Conservation (phyloP, 306 rosid genomes). For the Herpetospermum pedunculosum region DNA sequence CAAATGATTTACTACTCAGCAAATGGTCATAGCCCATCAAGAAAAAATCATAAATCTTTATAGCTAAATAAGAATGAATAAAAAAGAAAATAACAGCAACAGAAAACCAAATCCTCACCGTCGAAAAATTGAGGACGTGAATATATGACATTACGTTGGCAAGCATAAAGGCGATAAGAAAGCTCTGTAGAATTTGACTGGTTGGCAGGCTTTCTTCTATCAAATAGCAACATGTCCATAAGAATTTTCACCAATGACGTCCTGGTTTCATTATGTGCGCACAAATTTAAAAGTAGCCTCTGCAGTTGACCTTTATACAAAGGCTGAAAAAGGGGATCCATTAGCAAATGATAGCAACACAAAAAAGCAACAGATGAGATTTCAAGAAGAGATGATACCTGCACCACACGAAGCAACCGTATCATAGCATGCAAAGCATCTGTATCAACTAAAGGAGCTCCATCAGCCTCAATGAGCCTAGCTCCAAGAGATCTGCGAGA, state of each 20-base stretch:
- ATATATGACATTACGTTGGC: constrained; percentile 81
- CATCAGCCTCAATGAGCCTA: constrained; percentile 87
- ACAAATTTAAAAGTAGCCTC: constrained; percentile 87
- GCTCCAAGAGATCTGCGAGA: constrained; percentile 70
- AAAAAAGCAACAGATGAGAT: constrained; percentile 3
- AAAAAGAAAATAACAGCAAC: not conserved
- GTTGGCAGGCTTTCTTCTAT: constrained; percentile 46
- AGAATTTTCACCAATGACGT: constrained; percentile 70
- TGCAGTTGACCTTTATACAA: constrained; percentile 90
- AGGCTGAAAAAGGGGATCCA: constrained; percentile 49
- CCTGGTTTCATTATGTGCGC: constrained; percentile 80
- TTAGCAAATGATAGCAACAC: constrained; percentile 6
- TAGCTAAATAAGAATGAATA: not conserved
- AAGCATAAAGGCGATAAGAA: constrained; percentile 74
- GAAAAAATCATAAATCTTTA: not conserved
- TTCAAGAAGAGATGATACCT: constrained; percentile 31
- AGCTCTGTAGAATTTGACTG: constrained; percentile 36
- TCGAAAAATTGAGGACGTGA: constrained; percentile 84
- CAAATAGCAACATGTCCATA: constrained; percentile 78
- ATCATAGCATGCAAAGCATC: constrained; percentile 77
- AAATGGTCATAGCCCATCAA: not conserved
- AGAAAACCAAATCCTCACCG: constrained; percentile 38
- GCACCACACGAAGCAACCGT: constrained; percentile 82
- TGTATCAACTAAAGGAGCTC: constrained; percentile 71
- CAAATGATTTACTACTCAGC: not conserved